Conservation (phyloP, 2,329 filamentous ascomycete species). For the Hypoxylon sp. region DNA sequence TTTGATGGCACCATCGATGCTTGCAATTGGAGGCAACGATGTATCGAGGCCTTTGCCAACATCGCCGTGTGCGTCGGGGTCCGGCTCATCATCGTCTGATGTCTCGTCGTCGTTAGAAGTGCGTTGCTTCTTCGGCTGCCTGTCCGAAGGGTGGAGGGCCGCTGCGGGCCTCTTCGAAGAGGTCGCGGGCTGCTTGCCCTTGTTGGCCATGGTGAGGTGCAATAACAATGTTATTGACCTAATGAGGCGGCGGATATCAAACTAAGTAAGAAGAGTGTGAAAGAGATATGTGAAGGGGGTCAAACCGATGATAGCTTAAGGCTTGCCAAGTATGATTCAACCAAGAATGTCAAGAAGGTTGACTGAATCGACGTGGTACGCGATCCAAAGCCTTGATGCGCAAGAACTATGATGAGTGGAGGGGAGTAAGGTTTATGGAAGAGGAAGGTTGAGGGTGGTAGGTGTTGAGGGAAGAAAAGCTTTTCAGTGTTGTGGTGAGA, state of each 20-base stretch:
- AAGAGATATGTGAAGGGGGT: neutral
- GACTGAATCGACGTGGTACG: neutral
- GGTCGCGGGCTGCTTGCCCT: too few relatives aligned
- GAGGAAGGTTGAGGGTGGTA: neutral
- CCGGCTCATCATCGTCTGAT: too few relatives aligned
- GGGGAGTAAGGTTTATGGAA: neutral
- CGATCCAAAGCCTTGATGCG: neutral
- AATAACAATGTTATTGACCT: too few relatives aligned
- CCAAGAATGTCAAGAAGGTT: neutral
- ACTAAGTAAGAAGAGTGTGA: too few relatives aligned
- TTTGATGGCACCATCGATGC: conserved; percentile 42
- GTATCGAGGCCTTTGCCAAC: conserved; percentile 27
- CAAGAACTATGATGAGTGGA: neutral
- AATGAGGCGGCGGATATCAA: too few relatives aligned
- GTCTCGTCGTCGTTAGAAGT: neutral
- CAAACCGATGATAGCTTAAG: neutral
- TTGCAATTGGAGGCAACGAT: conserved; percentile 38
- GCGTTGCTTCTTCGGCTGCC: neutral
- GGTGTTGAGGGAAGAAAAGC: neutral
- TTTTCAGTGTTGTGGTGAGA: neutral
- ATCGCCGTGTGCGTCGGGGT: neutral
- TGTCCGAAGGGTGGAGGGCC: too few relatives aligned
- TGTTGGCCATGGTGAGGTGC: too few relatives aligned
- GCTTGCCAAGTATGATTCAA: neutral
- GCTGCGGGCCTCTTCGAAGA: too few relatives aligned